Percentiles rank a stretch among this genome's conserved stretches.
These are phyloP conservation scores for Jimgerdemannia flammicorona DNA, from an alignment of 192 early-diverging fungal genomes.

Conservation along the genomic window DNA sequence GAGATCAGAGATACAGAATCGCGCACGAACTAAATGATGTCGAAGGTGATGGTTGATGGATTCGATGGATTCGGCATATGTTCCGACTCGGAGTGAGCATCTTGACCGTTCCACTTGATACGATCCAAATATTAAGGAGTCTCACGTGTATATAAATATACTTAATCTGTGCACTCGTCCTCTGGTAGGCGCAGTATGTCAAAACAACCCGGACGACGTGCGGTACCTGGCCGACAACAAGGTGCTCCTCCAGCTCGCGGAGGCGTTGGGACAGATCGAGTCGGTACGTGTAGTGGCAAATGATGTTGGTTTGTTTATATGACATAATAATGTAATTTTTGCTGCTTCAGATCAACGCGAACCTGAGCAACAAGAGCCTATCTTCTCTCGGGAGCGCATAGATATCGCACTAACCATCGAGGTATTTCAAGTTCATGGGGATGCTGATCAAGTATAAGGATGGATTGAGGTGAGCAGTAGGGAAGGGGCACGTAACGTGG, in stretches of 20 bases:
- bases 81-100: neutral
- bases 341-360: conserved; percentile 32
- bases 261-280: conserved; percentile 68
- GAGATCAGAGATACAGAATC: no score
- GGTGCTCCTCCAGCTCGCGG: conserved; percentile 65
- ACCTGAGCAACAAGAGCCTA: conserved; percentile 41
- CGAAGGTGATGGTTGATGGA: neutral
- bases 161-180: neutral
- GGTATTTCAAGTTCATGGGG: conserved; percentile 78
- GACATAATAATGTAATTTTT: neutral
- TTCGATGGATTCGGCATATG: neutral
- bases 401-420: conserved; percentile 63
- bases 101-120: no score
- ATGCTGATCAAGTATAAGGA: conserved; percentile 55
- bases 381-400: conserved; percentile 75
- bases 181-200: conserved; percentile 38
- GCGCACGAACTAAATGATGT: neutral
- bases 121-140: no score
- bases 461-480: conserved; percentile 48
- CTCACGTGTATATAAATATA: no score
- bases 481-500: neutral
- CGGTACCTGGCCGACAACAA: conserved; percentile 66
- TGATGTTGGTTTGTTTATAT: neutral
- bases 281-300: conserved; percentile 39
- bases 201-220: conserved; percentile 60